Evolutionary conservation across 2,329 filamentous ascomycete species (phyloP), one percentile per base, ranked within the genome.

Genomic region (Colletotrichum lentis): DNA sequence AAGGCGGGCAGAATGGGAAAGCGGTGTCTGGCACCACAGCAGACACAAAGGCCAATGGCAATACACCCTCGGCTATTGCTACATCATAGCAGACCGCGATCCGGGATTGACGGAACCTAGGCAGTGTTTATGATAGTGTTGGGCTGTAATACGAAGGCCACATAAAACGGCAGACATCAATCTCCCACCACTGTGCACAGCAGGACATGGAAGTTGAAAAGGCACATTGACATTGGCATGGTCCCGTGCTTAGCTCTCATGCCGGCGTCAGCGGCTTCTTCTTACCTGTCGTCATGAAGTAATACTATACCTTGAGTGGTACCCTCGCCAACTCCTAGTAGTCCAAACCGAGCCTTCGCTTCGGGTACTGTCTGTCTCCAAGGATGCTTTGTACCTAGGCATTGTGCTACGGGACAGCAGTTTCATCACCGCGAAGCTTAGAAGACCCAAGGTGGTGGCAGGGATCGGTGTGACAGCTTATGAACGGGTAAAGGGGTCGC

Each of bases 21-120:
- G 60, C 20, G 47, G 54, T n/a, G 22, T 52, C 62, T 20, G 5
- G 11, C 31, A 53, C 47, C 47, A 24, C 27, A n/a, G 43, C 24
- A n/a, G 43, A 16, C 31, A 44, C 52, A 49, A 20, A 22, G 1
- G 37, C 37, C 27, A 66, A 66, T 12, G 64, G 64, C 31, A 43
- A 54, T 24, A 43, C 20, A 27, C 16, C 22, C 31, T 24, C 5
- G 16, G 22, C 11, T 12, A 22, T 39, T 41, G 18, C 31, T 35
- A 31, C 27, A 14, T 20, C 22, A 43, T 31, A 24, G 46, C 8
- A 20, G 16, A 7, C 18, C 2, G 7, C 12, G n/a, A 35, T 31
- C 5, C 3, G 3, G n/a, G 20, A 18, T 11, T 16, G 11, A 18
- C 47, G 12, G 20, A 53, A 12, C 16, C 8, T 35, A 37, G 31